Base-by-base conservation (phyloP, 2,329 filamentous ascomycete genomes). In the Alternaria incomplexa region DNA sequence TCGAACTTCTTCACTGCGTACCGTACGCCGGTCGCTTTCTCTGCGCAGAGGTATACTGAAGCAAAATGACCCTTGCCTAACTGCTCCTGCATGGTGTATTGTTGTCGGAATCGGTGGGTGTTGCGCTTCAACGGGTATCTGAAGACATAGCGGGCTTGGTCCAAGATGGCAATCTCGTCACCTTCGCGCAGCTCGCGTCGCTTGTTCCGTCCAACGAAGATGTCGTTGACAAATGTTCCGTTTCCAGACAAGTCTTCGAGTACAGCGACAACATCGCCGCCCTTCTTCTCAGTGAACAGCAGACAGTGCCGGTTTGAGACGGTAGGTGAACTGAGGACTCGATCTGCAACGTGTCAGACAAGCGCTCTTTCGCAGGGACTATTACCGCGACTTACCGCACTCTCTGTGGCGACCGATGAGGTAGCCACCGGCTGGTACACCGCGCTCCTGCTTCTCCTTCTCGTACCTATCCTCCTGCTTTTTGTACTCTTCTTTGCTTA, bases 1-100 rank as follows among this genome's bases (percentile, higher is more conserved):
- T 93, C 93, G 76, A 99, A 98, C 62, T 96, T 90, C 83, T 99
- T 99, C 75, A 97, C 96, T 4, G 96, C 96, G 78, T 90, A 98
- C 58, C 91, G 88, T 71, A 89, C 87, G 8, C 96, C 96, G 0
- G 90, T 91, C 17, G 88, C 86, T 76, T 94, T 95, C 79, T 99
- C 94, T 2, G 96, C 88, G 73, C 94, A 97, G 3, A 97, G 84
- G 76, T 96, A 97, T 22, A 98, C 95, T 20, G 95, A 93, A 36
- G 94, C 96, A 77, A 97, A 98, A 76, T 97, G 94, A 4, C 95
- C 95, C 80, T 97, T 97, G 71, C 95, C 96, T 11, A 98, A 87
- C 77, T 93, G 92, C 70, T 96, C 90, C 30, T 93, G 85, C 13
- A 97, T 85, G 5, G 88, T 91, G 81, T 97, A 99, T 77, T 97